phyloP scores from a whole-genome alignment of 352 stramenopile species.

The Stephanocyclus meneghinianus region DNA sequence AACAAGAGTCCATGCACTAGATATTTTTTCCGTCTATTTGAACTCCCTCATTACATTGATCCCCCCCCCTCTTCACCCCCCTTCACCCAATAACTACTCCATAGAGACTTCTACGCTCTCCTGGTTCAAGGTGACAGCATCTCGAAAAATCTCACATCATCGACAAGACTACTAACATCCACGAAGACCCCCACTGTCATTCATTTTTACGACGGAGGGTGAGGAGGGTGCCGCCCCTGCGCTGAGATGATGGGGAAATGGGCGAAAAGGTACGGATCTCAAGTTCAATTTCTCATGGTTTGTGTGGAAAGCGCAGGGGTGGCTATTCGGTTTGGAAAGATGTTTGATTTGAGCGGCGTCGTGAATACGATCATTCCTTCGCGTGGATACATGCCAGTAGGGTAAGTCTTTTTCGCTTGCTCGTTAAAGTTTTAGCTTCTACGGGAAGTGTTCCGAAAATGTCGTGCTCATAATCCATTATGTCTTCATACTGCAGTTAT shows the following conservation, averaged over 20 bases:
- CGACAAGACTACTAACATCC: conserved; percentile 28
- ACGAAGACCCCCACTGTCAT: conserved; percentile 53
- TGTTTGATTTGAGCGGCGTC: conserved; percentile 39
- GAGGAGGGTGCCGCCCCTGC: conserved; percentile 63
- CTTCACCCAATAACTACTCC: not conserved
- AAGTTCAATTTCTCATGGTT: conserved; percentile 55
- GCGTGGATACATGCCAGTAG: conserved; percentile 49
- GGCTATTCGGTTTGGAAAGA: conserved; percentile 43
- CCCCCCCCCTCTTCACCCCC: too few relatives aligned
- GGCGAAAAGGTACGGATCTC: conserved; percentile 31
- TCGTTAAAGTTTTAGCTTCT: not conserved
- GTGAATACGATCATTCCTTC: conserved; percentile 54
- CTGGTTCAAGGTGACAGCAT: conserved; percentile 23
- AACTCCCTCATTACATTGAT: not conserved
- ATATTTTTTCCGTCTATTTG: not conserved
- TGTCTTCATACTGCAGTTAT: conserved; percentile 22
- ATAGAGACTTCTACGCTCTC: conserved; percentile 55
- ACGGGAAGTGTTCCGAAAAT: not conserved
- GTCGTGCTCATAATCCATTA: not conserved
- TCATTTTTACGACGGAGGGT: conserved; percentile 64
- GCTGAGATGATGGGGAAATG: conserved; percentile 56
- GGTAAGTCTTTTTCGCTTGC: conserved; percentile 21
- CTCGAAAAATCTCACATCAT: conserved; percentile 14
- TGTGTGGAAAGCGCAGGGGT: conserved; percentile 48
- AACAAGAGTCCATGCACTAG: not conserved